Evolutionary conservation across 306 rosid genomes (phyloP).

Genomic region (Cicer bijugum): DNA sequence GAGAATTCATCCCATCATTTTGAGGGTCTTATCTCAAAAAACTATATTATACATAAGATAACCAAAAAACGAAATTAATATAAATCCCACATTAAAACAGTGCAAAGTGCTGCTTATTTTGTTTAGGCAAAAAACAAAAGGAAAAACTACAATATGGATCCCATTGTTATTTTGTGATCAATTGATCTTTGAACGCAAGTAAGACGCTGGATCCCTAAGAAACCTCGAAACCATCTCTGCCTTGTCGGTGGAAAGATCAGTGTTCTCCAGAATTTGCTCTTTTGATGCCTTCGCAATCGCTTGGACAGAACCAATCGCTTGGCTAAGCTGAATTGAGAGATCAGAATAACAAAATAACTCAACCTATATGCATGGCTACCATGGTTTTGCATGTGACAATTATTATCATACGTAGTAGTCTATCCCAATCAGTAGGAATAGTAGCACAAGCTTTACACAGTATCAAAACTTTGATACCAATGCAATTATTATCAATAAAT

Average conservation of each 20-base stretch:
- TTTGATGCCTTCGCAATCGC: conserved; percentile 79
- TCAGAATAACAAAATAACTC: conserved; percentile 45
- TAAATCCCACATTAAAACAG: conserved; percentile 10
- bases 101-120: conserved; percentile 4
- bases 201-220: conserved; percentile 76
- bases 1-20: too few species aligned
- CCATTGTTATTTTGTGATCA: conserved; percentile 42
- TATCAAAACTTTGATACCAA: conserved; percentile 30
- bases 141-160: conserved; percentile 10
- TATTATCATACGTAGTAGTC: not conserved
- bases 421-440: not conserved
- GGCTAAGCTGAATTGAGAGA: conserved; percentile 67
- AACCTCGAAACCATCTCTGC: conserved; percentile 69
- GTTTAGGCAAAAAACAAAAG: not conserved
- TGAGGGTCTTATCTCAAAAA: too few species aligned
- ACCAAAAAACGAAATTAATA: not conserved
- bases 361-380: conserved; percentile 30
- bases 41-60: not conserved
- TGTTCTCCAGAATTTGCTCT: conserved; percentile 74
- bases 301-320: conserved; percentile 88
- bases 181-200: conserved; percentile 66
- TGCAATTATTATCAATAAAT: conserved; percentile 17
- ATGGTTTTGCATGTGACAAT: conserved; percentile 12
- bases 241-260: conserved; percentile 86
- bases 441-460: conserved; percentile 26